Evolutionary conservation across 2,329 filamentous ascomycete genomes (phyloP).

Genomic region (Dendryphion nanum): DNA sequence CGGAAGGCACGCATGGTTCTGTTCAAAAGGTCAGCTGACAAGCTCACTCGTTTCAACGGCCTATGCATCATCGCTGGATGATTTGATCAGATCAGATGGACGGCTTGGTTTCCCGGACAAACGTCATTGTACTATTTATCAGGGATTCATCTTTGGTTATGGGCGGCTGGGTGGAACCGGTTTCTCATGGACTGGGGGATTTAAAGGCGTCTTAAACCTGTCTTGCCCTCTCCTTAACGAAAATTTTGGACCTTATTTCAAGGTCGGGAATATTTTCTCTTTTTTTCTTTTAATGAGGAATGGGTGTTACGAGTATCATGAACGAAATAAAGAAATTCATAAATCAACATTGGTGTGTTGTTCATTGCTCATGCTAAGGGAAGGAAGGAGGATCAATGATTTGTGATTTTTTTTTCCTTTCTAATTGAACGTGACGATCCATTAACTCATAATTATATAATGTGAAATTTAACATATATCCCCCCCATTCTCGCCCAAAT

Average conservation of each 20-base stretch:
- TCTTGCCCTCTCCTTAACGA: slow-evolving; percentile 1
- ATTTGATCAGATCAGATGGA: slow-evolving; percentile 12
- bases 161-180: slow-evolving; percentile 11
- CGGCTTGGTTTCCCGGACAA: slow-evolving; percentile 12
- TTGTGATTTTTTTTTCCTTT: too few relatives aligned
- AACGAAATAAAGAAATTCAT: slow-evolving; percentile 2
- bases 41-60: slow-evolving; percentile 21
- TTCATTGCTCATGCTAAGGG: too few relatives aligned
- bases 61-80: slow-evolving; percentile 1
- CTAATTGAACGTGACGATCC: too few relatives aligned
- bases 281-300: slow-evolving; percentile 2
- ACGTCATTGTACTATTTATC: slow-evolving; percentile 24
- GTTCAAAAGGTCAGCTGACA: slow-evolving; percentile 19
- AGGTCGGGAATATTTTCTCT: not conserved
- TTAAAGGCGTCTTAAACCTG: slow-evolving; percentile 9
- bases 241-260: not conserved
- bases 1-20: slow-evolving; percentile 13
- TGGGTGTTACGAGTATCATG: slow-evolving; percentile 5
- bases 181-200: slow-evolving; percentile 12
- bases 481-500: too few relatives aligned
- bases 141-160: slow-evolving; percentile 9
- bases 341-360: too few relatives aligned
- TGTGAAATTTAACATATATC: too few relatives aligned
- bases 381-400: too few relatives aligned
- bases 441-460: too few relatives aligned